phyloP scores from a whole-genome alignment of 2,329 filamentous ascomycete genomes.

The Sarocladium strictum region DNA sequence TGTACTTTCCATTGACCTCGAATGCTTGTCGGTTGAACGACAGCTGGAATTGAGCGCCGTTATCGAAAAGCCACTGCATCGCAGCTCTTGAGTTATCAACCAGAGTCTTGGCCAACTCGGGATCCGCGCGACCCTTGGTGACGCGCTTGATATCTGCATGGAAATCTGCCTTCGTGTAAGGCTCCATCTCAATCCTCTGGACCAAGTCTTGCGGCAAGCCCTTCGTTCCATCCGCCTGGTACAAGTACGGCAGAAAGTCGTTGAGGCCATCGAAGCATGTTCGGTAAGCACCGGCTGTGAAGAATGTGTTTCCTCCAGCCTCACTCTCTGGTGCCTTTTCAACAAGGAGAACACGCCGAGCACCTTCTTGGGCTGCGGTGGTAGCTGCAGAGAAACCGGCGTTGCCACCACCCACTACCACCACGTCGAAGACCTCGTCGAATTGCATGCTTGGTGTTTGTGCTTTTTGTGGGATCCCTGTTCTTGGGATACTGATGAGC shows the following conservation, averaged over 20 bases:
- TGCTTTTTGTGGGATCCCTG: neutral
- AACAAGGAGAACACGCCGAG: constrained; percentile 43
- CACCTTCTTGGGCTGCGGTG: constrained; percentile 44
- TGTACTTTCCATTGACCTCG: constrained; percentile 51
- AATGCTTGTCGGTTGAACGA: constrained; percentile 63
- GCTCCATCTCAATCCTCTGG: constrained; percentile 47
- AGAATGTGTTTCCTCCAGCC: constrained; percentile 59
- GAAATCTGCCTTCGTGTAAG: constrained; percentile 52
- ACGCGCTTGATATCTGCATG: constrained; percentile 48
- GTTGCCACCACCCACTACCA: constrained; percentile 59
- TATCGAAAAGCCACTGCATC: constrained; percentile 48
- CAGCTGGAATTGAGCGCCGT: constrained; percentile 53
- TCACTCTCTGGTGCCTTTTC: constrained; percentile 54
- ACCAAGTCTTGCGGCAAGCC: constrained; percentile 33
- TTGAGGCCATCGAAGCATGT: constrained; percentile 47
- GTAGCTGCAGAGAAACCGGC: constrained; percentile 57
- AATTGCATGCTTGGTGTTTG: neutral
- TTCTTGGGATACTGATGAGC: neutral
- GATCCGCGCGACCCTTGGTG: constrained; percentile 48
- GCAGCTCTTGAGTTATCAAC: constrained; percentile 44
- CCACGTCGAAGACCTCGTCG: constrained; percentile 23
- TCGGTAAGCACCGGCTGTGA: constrained; percentile 60
- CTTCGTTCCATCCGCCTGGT: constrained; percentile 1
- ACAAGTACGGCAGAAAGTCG: constrained; percentile 45
- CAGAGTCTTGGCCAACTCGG: constrained; percentile 38